A percentile compares a stretch with the other conserved stretches of the same genome.
Conservation (phyloP, 306 rosid species). For the Vigna mungo region DNA sequence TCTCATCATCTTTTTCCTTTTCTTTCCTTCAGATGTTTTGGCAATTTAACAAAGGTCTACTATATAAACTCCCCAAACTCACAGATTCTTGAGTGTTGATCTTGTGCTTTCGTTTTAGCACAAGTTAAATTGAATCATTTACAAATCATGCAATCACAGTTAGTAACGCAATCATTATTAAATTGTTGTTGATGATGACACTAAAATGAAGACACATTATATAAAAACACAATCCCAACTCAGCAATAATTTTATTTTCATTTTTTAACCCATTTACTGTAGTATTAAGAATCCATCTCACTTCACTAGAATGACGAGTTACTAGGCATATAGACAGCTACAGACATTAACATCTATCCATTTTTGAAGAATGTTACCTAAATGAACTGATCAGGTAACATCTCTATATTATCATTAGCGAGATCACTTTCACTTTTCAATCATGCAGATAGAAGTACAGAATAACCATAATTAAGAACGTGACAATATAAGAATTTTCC, state of each 20-base stretch:
- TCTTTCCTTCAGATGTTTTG: conserved; percentile 22
- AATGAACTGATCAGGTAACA: background rate
- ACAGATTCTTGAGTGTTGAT: conserved; percentile 15
- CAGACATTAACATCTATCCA: conserved; percentile 13
- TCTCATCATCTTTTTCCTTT: background rate
- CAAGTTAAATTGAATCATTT: background rate
- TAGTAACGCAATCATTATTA: conserved; percentile 8
- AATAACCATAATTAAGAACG: conserved; percentile 25
- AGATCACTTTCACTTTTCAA: conserved; percentile 9
- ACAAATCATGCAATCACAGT: conserved; percentile 9
- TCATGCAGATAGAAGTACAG: conserved; percentile 11
- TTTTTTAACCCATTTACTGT: background rate
- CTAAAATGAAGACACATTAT: conserved; percentile 6
- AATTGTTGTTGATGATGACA: background rate
- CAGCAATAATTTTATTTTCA: conserved; percentile 14
- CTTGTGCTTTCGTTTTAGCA: background rate
- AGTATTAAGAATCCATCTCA: conserved; percentile 26
- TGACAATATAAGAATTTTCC: conserved; percentile 29
- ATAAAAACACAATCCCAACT: conserved; percentile 15
- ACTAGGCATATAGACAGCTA: background rate
- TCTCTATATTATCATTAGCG: background rate
- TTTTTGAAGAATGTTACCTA: conserved; percentile 1
- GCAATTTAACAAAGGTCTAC: conserved; percentile 13
- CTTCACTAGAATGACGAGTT: conserved; percentile 17
- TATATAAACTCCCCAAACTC: conserved; percentile 27